phyloP scores from a whole-genome alignment of 495 filamentous ascomycete genomes.

The Hypomontagnella submonticulosa region DNA sequence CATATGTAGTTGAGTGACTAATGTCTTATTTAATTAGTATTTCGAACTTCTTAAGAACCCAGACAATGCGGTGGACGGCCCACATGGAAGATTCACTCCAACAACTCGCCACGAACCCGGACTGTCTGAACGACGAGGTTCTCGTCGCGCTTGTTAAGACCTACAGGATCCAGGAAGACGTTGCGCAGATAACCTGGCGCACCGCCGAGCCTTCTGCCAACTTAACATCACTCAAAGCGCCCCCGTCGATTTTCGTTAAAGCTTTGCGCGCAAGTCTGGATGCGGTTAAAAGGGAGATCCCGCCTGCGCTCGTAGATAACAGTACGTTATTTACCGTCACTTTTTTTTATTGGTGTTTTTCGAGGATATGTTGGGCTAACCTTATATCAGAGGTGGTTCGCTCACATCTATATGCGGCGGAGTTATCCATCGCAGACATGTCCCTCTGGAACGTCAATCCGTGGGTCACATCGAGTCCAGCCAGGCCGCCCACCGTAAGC shows the following conservation, averaged over 20 bases:
- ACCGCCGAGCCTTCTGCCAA: slow-evolving; percentile 21
- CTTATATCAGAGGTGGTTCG: slow-evolving; percentile 16
- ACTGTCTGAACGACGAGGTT: slow-evolving; percentile 40
- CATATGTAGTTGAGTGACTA: slow-evolving; percentile 1
- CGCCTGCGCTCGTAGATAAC: slow-evolving; percentile 30
- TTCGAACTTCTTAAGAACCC: slow-evolving; percentile 42
- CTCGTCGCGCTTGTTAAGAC: slow-evolving; percentile 50
- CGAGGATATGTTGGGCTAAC: slow-evolving; percentile 12
- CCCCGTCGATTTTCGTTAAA: slow-evolving; percentile 35
- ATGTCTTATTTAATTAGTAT: slow-evolving; percentile 38
- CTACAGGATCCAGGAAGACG: slow-evolving; percentile 46
- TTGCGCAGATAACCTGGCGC: slow-evolving; percentile 34
- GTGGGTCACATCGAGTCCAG: slow-evolving; percentile 27
- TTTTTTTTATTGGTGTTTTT: background rate
- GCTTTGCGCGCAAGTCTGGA: slow-evolving; percentile 34
- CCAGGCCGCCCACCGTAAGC: background rate
- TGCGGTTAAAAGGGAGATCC: slow-evolving; percentile 31
- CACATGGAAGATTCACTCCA: slow-evolving; percentile 49
- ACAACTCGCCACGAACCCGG: slow-evolving; percentile 34
- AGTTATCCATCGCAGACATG: slow-evolving; percentile 44
- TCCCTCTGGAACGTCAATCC: slow-evolving; percentile 38
- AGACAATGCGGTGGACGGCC: slow-evolving; percentile 48
- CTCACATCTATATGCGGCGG: slow-evolving; percentile 28
- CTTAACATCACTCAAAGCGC: slow-evolving; percentile 17
- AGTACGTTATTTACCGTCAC: slow-evolving; percentile 25